phyloP scores from a whole-genome alignment of 768 basidiomycete species.

The Boletus reticulatus region DNA sequence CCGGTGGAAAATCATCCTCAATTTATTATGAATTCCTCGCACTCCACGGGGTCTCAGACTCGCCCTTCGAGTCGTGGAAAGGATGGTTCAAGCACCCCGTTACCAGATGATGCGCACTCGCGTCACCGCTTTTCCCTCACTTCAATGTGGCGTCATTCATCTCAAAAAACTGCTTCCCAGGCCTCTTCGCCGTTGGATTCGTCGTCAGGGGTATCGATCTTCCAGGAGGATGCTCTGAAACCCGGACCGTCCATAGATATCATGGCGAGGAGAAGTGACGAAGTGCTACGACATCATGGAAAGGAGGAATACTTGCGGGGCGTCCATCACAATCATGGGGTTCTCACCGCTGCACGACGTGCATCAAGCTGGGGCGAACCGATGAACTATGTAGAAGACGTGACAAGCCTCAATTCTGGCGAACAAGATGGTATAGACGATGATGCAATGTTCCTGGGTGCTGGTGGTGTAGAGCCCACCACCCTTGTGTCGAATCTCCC shows the following conservation, averaged over 20 bases:
- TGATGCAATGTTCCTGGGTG: constrained; percentile 52
- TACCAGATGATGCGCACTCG: constrained; percentile 21
- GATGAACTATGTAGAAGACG: constrained; percentile 40
- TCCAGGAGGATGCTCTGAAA: constrained; percentile 16
- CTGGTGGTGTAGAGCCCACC: constrained; percentile 41
- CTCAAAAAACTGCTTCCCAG: constrained; percentile 25
- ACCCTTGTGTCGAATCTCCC: constrained; percentile 36
- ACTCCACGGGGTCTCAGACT: constrained; percentile 24
- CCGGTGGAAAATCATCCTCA: constrained; percentile 18
- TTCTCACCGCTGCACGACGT: constrained; percentile 47
- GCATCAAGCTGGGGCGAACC: constrained; percentile 67
- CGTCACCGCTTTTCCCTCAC: constrained; percentile 33
- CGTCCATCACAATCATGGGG: constrained; percentile 25
- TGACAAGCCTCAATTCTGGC: constrained; percentile 43
- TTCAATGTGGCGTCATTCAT: constrained; percentile 25
- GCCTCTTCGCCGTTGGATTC: constrained; percentile 31
- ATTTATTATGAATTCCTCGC: constrained; percentile 11
- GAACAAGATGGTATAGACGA: constrained; percentile 48
- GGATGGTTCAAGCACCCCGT: constrained; percentile 18
- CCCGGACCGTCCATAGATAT: constrained; percentile 21
- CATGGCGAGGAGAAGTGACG: constrained; percentile 42
- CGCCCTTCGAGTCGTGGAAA: constrained; percentile 26
- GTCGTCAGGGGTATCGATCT: constrained; percentile 33
- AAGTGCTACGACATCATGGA: constrained; percentile 36
- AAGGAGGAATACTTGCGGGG: constrained; percentile 23